Conservation (phyloP, 2,329 filamentous ascomycete species). For the Alternaria solani region DNA sequence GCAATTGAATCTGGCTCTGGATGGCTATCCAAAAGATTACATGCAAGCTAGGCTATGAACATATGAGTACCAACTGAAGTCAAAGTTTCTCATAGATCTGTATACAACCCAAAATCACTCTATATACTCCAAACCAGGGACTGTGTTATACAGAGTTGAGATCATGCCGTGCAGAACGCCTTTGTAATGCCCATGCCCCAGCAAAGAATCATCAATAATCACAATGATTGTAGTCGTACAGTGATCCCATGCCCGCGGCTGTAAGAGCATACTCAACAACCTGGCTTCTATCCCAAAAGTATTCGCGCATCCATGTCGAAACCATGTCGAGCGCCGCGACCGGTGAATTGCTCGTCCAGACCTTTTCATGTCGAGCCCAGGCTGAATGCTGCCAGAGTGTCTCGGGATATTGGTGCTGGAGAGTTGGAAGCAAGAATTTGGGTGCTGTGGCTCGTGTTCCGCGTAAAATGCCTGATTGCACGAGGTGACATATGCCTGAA, state of each 20-base stretch:
- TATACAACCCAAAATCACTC: not conserved
- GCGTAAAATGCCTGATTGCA: slow-evolving; percentile 39
- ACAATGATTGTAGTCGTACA: slow-evolving; percentile 35
- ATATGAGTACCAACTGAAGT: not conserved
- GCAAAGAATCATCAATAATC: slow-evolving; percentile 21
- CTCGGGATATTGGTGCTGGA: slow-evolving; percentile 40
- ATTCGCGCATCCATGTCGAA: slow-evolving; percentile 46
- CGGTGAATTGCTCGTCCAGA: slow-evolving; percentile 47
- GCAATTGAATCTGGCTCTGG: not conserved
- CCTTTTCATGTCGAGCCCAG: slow-evolving; percentile 41
- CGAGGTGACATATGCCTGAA: slow-evolving; percentile 42
- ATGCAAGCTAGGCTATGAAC: not conserved
- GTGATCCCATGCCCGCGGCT: slow-evolving; percentile 38
- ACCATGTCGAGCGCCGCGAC: slow-evolving; percentile 46
- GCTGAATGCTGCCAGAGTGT: slow-evolving; percentile 39
- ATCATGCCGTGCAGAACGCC: slow-evolving; percentile 6
- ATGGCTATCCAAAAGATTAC: not conserved
- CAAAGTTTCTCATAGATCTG: not conserved
- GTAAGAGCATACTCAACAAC: slow-evolving; percentile 41
- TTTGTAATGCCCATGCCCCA: not conserved
- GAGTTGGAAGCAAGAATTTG: slow-evolving; percentile 30
- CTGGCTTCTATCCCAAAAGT: slow-evolving; percentile 48
- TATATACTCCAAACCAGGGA: not conserved
- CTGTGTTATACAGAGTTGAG: slow-evolving; percentile 1
- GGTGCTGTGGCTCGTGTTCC: slow-evolving; percentile 41